Base-by-base conservation (phyloP, 2,329 filamentous ascomycete genomes). In the Coniochaeta sp. region DNA sequence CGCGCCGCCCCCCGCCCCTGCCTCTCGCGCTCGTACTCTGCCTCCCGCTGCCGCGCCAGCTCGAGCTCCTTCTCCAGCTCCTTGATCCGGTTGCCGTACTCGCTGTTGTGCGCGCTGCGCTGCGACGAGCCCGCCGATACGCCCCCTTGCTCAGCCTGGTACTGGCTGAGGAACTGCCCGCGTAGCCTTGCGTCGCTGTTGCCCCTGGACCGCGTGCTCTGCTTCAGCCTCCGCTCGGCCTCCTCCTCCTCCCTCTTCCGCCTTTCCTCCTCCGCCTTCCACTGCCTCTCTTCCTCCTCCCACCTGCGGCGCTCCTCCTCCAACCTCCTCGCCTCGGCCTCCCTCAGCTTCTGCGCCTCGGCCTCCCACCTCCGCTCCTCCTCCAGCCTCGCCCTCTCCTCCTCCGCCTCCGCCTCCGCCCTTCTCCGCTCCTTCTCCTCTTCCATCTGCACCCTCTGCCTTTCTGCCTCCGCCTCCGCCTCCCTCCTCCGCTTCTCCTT, bases 101-200 rank as follows among this genome's bases (percentile, higher is more conserved):
- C 77, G 19, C 72, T 73, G 55, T 69, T 71, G 47, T 73, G 73
- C 28, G 70, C 73, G 22, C 69, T 74, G 68, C 69, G 69, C 61
- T 74, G 71, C 66, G 68, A 66, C 69, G 70, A 60, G 17, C 19
- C 34, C 17, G 54, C 30, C 19, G 54, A 56, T 5, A 56, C 65
- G 59, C 73, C 69, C 62, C 79, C 72, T 70, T 89, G 86, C 65
- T 91, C 87, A 22, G 88, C 86, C 71, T 91, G 89, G 71, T 96
- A 96, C 70, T 96, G 89, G 69, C 90, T 93, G 57, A 96, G 81
- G 67, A 88, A 93, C 70, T 96, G 92, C 2, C 92, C 92, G 62
- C 87, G 88, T 24, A 96, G 79, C 63, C 87, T 84, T 40, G 81
- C 80, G 66, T 92, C 87, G 68, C 84, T 88, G 63, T 77, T 78